phyloP scores from a whole-genome alignment of 306 rosid genomes.

The Vicia villosa region DNA sequence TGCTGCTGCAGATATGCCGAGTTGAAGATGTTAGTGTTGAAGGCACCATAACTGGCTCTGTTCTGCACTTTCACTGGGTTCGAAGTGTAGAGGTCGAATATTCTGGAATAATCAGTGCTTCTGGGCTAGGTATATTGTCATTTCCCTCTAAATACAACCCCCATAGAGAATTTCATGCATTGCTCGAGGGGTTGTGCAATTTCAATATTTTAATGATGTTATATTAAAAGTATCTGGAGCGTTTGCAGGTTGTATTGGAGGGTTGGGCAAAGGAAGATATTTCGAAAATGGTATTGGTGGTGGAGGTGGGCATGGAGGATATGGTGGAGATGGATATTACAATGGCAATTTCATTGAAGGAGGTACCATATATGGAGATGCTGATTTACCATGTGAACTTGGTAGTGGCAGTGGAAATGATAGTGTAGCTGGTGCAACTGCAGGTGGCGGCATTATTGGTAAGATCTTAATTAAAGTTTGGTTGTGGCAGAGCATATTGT shows the following conservation, averaged over 20 bases:
- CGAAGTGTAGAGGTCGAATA: conserved; percentile 58
- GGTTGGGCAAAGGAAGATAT: conserved; percentile 76
- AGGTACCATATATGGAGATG: conserved; percentile 80
- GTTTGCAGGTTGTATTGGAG: conserved; percentile 80
- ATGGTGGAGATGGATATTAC: conserved; percentile 93
- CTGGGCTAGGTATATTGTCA: conserved; percentile 79
- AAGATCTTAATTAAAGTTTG: conserved; percentile 41
- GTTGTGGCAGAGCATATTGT: conserved; percentile 1
- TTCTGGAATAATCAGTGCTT: conserved; percentile 74
- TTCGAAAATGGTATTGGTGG: conserved; percentile 75
- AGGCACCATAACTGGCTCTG: conserved; percentile 85
- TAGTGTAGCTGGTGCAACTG: conserved; percentile 79
- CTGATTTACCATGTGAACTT: conserved; percentile 91
- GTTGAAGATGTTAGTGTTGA: conserved; percentile 77
- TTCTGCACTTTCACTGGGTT: conserved; percentile 91
- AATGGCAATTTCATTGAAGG: conserved; percentile 80
- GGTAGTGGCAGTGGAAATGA: conserved; percentile 98
- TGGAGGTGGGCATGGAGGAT: conserved; percentile 97
- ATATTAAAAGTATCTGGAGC: conserved; percentile 39
- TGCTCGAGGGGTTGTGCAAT: conserved; percentile 14
- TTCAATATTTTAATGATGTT: conserved; percentile 24
- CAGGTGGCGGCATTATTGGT: conserved; percentile 98
- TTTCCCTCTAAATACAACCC: conserved; percentile 30
- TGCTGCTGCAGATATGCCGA: conserved; percentile 80
- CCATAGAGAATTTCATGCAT: conserved; percentile 23